Base-by-base conservation (phyloP, 2,329 filamentous ascomycete genomes). In the Pseudocercospora pini-densiflorae region DNA sequence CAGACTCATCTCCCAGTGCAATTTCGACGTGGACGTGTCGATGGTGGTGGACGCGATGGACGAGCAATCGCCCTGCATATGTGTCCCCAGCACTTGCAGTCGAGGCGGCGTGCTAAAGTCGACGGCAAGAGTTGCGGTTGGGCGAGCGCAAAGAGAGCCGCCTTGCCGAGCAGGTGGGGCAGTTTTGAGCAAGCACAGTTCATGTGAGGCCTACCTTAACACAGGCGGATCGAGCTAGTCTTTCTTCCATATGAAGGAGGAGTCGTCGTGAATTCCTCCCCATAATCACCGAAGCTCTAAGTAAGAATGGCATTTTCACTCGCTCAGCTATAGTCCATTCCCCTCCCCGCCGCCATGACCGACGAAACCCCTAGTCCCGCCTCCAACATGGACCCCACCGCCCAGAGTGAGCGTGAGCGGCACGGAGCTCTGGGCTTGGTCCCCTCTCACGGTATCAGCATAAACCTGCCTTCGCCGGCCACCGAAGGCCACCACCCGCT, bases 401-500 rank as follows among this genome's bases (percentile, higher is more conserved):
- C 62, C 36, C 55, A 65, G 54, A 59, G 64, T 54, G 59, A 66
- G 47, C 54, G 54, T 58, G 59, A 66, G 54, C 63, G 62, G 36
- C 71, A 73, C 58, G 63, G 64, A 16, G 69, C 65, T 49, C 69
- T 68, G 71, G 79, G 79, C 64, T 78, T 84, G 59, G 77, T 83
- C 64, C 67, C 73, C 45, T 68, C 64, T 59, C 81, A 83, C 73
- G 80, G 81, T 70, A 83, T 84, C 67, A 76, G 77, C 54, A 76
- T 86, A 65, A 81, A 85, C 72, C 73, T 86, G 51, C 72, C 76
- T n/a, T 73, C 74, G 62, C 75, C 77, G 45, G 77, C 78, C 62
- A 74, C 76, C 54, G 77, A 78, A 14, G 60, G 62, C 54, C 65
- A 66, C 29, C 69, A 72, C 45, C 69, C 72, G 23, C 76, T 80